These are phyloP conservation scores for Echites panduratus DNA, from an alignment of 257 asterid genomes.

Conservation along the genomic window DNA sequence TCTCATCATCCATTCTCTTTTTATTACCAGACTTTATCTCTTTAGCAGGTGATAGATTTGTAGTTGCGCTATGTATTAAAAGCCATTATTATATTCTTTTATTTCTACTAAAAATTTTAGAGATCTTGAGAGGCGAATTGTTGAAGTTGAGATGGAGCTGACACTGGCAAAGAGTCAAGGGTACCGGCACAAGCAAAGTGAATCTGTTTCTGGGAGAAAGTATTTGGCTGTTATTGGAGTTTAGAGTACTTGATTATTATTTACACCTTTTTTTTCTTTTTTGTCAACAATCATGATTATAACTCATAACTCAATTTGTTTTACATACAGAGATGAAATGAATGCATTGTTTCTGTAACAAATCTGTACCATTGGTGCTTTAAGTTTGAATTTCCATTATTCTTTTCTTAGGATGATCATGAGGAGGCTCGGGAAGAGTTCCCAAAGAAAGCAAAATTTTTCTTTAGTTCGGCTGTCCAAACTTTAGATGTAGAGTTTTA, in stretches of 20 bases:
- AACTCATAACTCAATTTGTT: too few species aligned
- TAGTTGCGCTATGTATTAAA: not conserved
- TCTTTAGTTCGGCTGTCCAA: constrained; percentile 60
- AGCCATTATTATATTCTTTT: not conserved
- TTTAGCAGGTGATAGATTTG: not conserved
- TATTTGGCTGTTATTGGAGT: constrained; percentile 83
- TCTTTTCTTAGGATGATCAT: too few species aligned
- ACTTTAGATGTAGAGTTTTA: constrained; percentile 91
- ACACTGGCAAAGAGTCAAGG: constrained; percentile 92
- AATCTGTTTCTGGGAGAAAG: constrained; percentile 46
- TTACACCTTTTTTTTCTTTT: too few species aligned
- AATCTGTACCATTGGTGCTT: too few species aligned
- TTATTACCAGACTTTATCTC: constrained; percentile 3
- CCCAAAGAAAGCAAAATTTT: too few species aligned
- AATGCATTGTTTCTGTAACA: too few species aligned
- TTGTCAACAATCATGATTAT: too few species aligned
- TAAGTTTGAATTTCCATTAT: too few species aligned
- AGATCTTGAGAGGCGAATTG: constrained; percentile 69
- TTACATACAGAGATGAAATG: too few species aligned
- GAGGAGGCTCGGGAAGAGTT: too few species aligned
- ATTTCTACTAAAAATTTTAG: constrained; percentile 25
- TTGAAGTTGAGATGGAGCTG: constrained; percentile 86
- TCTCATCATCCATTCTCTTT: constrained; percentile 21
- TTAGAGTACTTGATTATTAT: too few species aligned
- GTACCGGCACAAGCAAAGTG: constrained; percentile 52